These are phyloP conservation scores for Paecilomyces niveus DNA, from an alignment of 2,329 filamentous ascomycete species.

Conservation along the genomic window DNA sequence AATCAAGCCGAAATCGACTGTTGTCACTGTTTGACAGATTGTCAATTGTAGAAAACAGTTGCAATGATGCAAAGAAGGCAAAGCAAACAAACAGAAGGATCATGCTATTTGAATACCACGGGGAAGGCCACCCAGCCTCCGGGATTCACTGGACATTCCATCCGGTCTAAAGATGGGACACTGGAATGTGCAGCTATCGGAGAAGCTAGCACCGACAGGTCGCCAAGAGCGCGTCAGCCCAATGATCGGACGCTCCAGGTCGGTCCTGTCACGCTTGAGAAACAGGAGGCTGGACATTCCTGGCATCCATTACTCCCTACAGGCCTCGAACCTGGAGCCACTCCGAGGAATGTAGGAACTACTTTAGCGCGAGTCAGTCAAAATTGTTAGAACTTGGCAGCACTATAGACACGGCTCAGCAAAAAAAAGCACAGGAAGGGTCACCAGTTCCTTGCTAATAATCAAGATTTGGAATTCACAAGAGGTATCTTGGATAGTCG, in stretches of 20 bases:
- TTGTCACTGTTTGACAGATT: constrained; percentile 24
- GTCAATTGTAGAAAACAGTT: constrained; percentile 22
- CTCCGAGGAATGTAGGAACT: constrained; percentile 26
- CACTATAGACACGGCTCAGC: not conserved
- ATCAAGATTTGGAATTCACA: not conserved
- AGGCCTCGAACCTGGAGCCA: constrained; percentile 15
- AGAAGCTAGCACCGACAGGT: constrained; percentile 3
- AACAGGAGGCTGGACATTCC: constrained; percentile 17
- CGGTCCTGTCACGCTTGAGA: not conserved
- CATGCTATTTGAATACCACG: constrained; percentile 31
- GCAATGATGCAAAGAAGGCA: constrained; percentile 33
- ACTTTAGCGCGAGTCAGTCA: constrained; percentile 26
- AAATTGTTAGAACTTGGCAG: not conserved
- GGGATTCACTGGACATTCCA: constrained; percentile 29
- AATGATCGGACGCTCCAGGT: constrained; percentile 13
- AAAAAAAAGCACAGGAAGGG: not conserved
- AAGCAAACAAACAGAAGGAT: constrained; percentile 36
- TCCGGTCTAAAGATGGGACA: constrained; percentile 20
- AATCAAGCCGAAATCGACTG: constrained; percentile 6
- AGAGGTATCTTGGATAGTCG: not conserved
- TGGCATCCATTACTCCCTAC: constrained; percentile 10
- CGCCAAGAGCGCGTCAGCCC: constrained; percentile 6
- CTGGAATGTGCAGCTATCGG: constrained; percentile 22
- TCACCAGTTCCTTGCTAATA: not conserved
- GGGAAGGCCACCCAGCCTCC: constrained; percentile 25